phyloP scores from a whole-genome alignment of 176 grass and related monocot species.

The Thalia dealbata region DNA sequence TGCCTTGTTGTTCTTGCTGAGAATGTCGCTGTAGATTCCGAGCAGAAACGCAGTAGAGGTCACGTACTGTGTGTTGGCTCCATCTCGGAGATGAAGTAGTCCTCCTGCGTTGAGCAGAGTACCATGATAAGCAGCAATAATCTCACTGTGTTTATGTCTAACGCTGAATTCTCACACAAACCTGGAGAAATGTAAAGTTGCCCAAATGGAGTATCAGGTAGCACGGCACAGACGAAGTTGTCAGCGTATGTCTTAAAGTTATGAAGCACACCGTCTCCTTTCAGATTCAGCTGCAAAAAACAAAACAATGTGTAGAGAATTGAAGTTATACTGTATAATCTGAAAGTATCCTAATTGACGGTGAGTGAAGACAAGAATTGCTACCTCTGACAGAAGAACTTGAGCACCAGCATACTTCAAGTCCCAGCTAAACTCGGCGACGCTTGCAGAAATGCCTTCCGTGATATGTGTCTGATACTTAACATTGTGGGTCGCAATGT shows the following conservation, averaged over 20 bases:
- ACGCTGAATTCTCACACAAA: background rate
- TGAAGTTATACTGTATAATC: too few species aligned
- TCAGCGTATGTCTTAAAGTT: slow-evolving; percentile 73
- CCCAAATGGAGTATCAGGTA: slow-evolving; percentile 67
- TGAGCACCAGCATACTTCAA: slow-evolving; percentile 82
- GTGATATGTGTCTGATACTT: slow-evolving; percentile 58
- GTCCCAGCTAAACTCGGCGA: slow-evolving; percentile 98
- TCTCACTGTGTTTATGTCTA: too few species aligned
- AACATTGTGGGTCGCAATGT: slow-evolving; percentile 46
- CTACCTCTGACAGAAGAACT: slow-evolving; percentile 55
- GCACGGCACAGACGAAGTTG: slow-evolving; percentile 72
- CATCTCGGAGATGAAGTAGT: slow-evolving; percentile 82
- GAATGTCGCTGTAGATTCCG: slow-evolving; percentile 55
- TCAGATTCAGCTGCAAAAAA: slow-evolving; percentile 36
- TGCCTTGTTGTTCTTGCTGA: slow-evolving; percentile 32
- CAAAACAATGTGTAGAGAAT: too few species aligned
- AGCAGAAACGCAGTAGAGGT: slow-evolving; percentile 74
- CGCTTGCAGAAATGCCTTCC: slow-evolving; percentile 65
- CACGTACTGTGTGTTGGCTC: slow-evolving; percentile 90
- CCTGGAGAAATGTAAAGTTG: slow-evolving; percentile 75
- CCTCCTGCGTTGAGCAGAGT: slow-evolving; percentile 32
- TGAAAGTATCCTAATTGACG: too few species aligned
- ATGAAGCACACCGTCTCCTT: slow-evolving; percentile 37
- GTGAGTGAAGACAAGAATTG: background rate
- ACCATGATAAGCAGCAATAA: background rate